Base-by-base conservation (phyloP, 352 stramenopile genomes). In the Phytophthora citricola region DNA sequence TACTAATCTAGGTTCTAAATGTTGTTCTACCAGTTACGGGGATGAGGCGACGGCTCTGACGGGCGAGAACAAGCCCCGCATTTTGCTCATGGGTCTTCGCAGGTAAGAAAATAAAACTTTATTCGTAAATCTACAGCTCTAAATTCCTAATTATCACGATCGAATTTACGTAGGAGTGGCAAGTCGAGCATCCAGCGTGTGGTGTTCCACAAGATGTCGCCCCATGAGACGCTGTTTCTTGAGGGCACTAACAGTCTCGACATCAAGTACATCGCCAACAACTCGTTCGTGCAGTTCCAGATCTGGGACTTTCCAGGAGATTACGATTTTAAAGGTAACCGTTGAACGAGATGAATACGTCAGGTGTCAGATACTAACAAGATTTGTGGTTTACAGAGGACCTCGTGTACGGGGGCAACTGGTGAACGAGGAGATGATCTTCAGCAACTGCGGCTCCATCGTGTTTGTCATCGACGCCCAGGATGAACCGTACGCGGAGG, bases 141-240 rank as follows among this genome's bases (percentile, higher is more conserved):
- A 41, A 14, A 24, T 43, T 11, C 56, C 12, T 57, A 47, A 39
- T 10, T 26, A 10, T 41, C 43, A 4, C 24, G 4, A 26, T 26
- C 24, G 24, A 26, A 26, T 26, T 8, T 26, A 36, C 32, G 49
- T 54, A 92, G 84, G 69, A 94, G 88, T 63, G 88, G 89, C 75
- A 96, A 96, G 68, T 94, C 87, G 26, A 95, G 84, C 45, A 94
- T 94, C 64, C 88, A 99, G 71, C 92, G 94, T 63, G 97, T 99
- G 56, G 96, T 99, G 38, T 99, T 99, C 85, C 92, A 99, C 75
- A 99, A 99, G 82, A 99, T 99, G 95, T 98, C 93, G 45, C 96
- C 97, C 5, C 97, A 99, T 66, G 97, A 99, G 81, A 99, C 97
- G 48, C 74, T 99, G 31, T 99, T 99, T 62, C 75, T 98, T 14